Evolutionary conservation across 23 red algal genomes (phyloP).

Genomic region (Gracilaria vermiculophylla): DNA sequence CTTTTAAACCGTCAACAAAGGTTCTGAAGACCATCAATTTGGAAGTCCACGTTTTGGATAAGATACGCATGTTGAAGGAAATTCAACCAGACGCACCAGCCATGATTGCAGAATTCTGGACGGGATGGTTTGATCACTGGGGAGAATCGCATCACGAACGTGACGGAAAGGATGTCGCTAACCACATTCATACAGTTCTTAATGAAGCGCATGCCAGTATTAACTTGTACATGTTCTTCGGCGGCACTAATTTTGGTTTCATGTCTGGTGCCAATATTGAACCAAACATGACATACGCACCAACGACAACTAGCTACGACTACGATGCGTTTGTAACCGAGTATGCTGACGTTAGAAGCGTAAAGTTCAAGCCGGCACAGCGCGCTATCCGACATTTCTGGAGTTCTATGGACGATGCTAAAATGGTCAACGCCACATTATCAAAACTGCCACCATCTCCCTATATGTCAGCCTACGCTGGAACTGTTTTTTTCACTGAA

Average conservation of each 20-base stretch:
- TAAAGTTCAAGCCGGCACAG: constrained; percentile 29
- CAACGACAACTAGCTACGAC: constrained; percentile 74
- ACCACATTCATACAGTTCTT: constrained; percentile 37
- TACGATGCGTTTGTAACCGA: constrained; percentile 83
- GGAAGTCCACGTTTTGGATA: constrained; percentile 18
- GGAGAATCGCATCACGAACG: constrained; percentile 29
- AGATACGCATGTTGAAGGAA: constrained; percentile 12
- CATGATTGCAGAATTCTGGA: constrained; percentile 77
- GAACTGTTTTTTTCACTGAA: not conserved
- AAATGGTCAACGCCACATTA: not conserved
- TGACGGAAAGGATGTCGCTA: constrained; percentile 47
- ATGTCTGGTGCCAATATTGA: constrained; percentile 56
- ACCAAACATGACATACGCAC: constrained; percentile 46
- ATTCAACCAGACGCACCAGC: constrained; percentile 57
- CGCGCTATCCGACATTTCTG: constrained; percentile 10
- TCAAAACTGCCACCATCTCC: not conserved
- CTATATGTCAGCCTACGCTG: constrained; percentile 37
- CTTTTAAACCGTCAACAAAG: not conserved
- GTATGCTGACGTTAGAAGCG: constrained; percentile 40
- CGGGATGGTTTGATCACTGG: constrained; percentile 88
- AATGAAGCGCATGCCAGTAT: constrained; percentile 50
- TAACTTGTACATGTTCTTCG: constrained; percentile 92
- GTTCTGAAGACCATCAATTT: constrained; percentile 81
- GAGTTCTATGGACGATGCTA: not conserved
- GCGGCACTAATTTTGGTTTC: constrained; percentile 76